These are phyloP conservation scores for Pelargonium myrrhifolium DNA, from an alignment of 441 rosid species.

Conservation along the genomic window DNA sequence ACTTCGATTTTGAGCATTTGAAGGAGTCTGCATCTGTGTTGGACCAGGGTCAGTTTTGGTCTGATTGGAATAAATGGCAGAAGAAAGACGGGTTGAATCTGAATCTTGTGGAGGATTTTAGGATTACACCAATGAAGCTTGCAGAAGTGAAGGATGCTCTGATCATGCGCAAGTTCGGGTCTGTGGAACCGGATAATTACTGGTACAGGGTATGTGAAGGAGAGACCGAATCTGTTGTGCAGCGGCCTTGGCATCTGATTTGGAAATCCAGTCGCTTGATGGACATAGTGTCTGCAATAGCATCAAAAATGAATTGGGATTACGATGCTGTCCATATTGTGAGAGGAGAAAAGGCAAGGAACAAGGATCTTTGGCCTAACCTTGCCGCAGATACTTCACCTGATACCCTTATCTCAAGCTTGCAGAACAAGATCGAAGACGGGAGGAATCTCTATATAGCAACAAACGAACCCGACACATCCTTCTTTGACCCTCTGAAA, in stretches of 20 bases:
- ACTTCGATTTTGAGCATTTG: slow-evolving; percentile 94
- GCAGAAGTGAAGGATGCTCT: slow-evolving; percentile 63
- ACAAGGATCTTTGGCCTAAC: slow-evolving; percentile 86
- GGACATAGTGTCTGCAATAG: slow-evolving; percentile 78
- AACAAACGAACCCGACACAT: slow-evolving; percentile 81
- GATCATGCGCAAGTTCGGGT: slow-evolving; percentile 83
- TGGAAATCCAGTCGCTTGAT: slow-evolving; percentile 96
- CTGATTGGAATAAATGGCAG: slow-evolving; percentile 79
- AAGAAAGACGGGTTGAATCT: slow-evolving; percentile 56
- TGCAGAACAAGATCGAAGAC: slow-evolving; percentile 49
- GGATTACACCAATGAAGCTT: slow-evolving; percentile 61
- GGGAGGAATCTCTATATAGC: slow-evolving; percentile 81
- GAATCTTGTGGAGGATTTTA: slow-evolving; percentile 57
- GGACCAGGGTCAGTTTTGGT: slow-evolving; percentile 67
- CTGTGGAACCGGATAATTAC: slow-evolving; percentile 84
- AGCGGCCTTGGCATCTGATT: slow-evolving; percentile 81
- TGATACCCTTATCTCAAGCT: slow-evolving; percentile 52
- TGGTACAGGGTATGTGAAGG: slow-evolving; percentile 98
- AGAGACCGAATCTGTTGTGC: slow-evolving; percentile 58
- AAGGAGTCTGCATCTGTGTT: slow-evolving; percentile 71
- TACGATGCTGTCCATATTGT: slow-evolving; percentile 87
- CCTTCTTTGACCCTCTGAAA: slow-evolving; percentile 79
- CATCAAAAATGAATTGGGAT: slow-evolving; percentile 95
- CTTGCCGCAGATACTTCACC: slow-evolving; percentile 82
- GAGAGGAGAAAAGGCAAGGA: slow-evolving; percentile 81